phyloP scores from a whole-genome alignment of 2,329 filamentous ascomycete genomes.

The Phyllachora maydis region DNA sequence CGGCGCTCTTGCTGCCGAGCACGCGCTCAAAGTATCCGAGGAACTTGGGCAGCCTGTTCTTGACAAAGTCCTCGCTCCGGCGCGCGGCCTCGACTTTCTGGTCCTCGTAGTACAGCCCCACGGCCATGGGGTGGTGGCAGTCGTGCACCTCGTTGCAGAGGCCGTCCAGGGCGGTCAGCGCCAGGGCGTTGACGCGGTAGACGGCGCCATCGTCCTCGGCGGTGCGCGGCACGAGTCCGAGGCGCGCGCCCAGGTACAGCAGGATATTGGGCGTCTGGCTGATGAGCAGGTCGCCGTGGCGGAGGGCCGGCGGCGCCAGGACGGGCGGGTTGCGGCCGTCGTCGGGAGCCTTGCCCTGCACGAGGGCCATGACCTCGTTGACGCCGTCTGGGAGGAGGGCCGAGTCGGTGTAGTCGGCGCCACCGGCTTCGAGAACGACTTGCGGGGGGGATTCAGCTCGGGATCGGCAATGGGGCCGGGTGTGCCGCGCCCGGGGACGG shows the following conservation, averaged over 20 bases:
- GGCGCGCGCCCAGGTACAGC: conserved; percentile 40
- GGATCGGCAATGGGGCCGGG: too few species aligned
- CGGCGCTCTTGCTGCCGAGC: conserved; percentile 32
- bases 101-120: conserved; percentile 46
- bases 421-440: conserved; percentile 51
- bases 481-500: too few species aligned
- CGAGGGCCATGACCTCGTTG: conserved; percentile 23
- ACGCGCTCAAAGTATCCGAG: conserved; percentile 50
- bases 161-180: conserved; percentile 49
- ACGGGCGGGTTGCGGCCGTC: conserved; percentile 39
- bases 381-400: conserved; percentile 26
- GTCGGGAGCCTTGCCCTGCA: conserved; percentile 18
- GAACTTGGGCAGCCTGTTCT: conserved; percentile 49
- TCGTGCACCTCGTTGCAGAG: conserved; percentile 55
- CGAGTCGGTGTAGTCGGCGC: conserved; percentile 42
- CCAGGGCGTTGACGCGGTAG: conserved; percentile 40
- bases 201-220: conserved; percentile 18
- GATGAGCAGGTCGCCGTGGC: conserved; percentile 38
- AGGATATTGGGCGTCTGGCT: conserved; percentile 56
- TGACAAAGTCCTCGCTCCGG: conserved; percentile 34
- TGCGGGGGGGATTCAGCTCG: too few species aligned
- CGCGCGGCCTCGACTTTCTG: conserved; percentile 47
- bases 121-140: conserved; percentile 50
- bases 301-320: conserved; percentile 47
- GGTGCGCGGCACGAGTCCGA: conserved; percentile 29